Conservation (phyloP, 164 flowering plant genomes). For the Magnolia kwangsiensis region DNA sequence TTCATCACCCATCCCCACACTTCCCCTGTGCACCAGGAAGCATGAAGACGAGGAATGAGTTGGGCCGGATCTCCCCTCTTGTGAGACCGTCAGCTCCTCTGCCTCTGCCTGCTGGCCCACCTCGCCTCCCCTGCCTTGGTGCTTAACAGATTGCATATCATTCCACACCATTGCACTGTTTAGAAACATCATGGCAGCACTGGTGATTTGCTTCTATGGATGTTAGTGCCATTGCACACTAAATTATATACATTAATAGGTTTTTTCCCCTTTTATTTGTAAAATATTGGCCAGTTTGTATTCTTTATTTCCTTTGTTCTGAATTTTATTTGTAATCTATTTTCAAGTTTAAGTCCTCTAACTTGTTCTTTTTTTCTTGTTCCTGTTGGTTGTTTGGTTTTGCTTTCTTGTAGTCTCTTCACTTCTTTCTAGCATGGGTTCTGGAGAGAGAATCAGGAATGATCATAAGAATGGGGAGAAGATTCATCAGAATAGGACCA, state of each 20-base stretch:
- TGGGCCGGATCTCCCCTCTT: too few relatives aligned
- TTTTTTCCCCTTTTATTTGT: neutral
- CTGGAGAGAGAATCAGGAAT: constrained; percentile 26
- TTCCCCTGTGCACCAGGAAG: neutral
- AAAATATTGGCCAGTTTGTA: neutral
- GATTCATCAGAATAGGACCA: constrained; percentile 23
- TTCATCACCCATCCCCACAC: neutral
- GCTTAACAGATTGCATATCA: too few relatives aligned
- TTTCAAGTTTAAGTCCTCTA: neutral
- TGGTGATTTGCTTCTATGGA: too few relatives aligned
- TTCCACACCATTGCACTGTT: too few relatives aligned
- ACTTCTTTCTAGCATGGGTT: constrained; percentile 33
- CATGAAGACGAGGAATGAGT: too few relatives aligned
- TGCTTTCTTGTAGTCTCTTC: constrained; percentile 14
- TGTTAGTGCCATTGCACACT: neutral
- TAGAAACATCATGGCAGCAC: too few relatives aligned
- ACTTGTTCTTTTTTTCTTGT: neutral
- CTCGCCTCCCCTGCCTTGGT: too few relatives aligned
- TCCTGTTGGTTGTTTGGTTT: neutral
- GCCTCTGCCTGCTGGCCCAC: neutral
- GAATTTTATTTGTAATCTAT: neutral
- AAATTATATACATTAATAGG: neutral
- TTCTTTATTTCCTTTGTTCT: neutral
- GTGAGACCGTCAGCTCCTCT: neutral
- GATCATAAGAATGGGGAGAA: constrained; percentile 11